These are phyloP conservation scores for Gamsiella multidivaricata DNA, from an alignment of 192 early-diverging fungal genomes.

Conservation along the genomic window DNA sequence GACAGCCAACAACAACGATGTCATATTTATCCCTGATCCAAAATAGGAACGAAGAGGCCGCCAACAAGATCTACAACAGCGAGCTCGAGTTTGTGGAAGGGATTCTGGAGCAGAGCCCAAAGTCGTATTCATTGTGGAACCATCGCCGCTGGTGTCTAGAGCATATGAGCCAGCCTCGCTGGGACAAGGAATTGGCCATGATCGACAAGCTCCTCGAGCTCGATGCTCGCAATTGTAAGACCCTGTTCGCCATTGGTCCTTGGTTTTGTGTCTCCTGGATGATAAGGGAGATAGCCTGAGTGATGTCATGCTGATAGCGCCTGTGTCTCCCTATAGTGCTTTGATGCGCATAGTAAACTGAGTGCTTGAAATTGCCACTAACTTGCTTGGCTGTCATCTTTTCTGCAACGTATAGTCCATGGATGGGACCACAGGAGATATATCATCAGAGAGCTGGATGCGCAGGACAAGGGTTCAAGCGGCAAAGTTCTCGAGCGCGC, in stretches of 20 bases:
- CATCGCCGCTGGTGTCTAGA: slow-evolving; percentile 93
- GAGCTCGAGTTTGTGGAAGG: slow-evolving; percentile 86
- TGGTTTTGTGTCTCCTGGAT: no score
- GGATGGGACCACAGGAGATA: slow-evolving; percentile 98
- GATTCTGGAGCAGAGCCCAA: slow-evolving; percentile 80
- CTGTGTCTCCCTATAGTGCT: no score
- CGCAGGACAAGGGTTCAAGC: slow-evolving; percentile 24
- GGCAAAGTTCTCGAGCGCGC: slow-evolving; percentile 54
- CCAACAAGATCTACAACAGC: slow-evolving; percentile 55
- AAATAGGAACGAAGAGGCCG: slow-evolving; percentile 48
- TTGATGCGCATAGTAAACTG: no score
- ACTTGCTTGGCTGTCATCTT: neutral
- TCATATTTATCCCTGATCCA: no score
- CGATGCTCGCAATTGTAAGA: slow-evolving; percentile 93
- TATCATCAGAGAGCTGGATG: slow-evolving; percentile 68
- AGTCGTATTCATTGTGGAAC: slow-evolving; percentile 98
- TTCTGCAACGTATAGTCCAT: slow-evolving; percentile 82
- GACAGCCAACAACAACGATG: no score
- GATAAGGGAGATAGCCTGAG: no score
- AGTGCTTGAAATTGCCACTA: no score
- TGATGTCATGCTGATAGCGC: slow-evolving; percentile 41
- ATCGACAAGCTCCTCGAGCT: slow-evolving; percentile 82
- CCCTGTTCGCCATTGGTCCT: neutral
- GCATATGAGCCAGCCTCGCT: slow-evolving; percentile 78
- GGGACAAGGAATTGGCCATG: slow-evolving; percentile 83